Evolutionary conservation across 306 rosid species (phyloP), one percentile per base, ranked within the genome.

Genomic region (Cicer yamashitae): DNA sequence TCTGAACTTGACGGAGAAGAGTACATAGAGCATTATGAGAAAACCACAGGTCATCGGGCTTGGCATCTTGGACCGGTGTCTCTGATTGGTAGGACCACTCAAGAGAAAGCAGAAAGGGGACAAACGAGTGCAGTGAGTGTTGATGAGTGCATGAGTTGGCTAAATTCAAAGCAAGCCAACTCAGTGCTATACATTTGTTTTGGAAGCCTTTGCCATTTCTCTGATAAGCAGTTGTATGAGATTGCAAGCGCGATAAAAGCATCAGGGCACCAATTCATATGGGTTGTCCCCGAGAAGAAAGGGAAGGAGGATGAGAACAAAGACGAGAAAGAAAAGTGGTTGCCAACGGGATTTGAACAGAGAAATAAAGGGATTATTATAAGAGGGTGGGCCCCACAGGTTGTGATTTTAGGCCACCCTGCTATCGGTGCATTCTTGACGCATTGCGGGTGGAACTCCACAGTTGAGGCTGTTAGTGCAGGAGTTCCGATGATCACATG

Each of bases 51-150:
- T 6, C 70, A 51, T 10, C 72, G 37, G 13, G 70, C 75, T 1
- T 84, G 82, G 84, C 82, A 76, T 13, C 7, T 85, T 3, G 88
- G 88, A 0, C 88, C 86, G 2, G 56, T 13, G 47, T 78, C 73
- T 3, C 51, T 84, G 8, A 70, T 14, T 7, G 22, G 43, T 11
- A 64, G 12, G 40, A 44, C 70, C 10, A 7, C 8, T 22, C 39
- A 69, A 15, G 82, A 78, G 65, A 70, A 70, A 18, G 77, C 66
- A 5, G 71, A 48, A 15, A 78, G 82, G 8, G 77, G 77, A 0
- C 57, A 71, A 1, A 15, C 74, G 13, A 64, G 78, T 58, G 20
- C 53, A 22, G 64, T 70, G 62, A 34, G 13, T 3, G 66, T 25
- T 50, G 9, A 65, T 6, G 75, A 76, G 7, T 81, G 77, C 1